A percentile compares a stretch with the other conserved stretches of the same genome.
phyloP scores from a whole-genome alignment of 1,284 basidiomycete genomes.

The Baeospora myosura region DNA sequence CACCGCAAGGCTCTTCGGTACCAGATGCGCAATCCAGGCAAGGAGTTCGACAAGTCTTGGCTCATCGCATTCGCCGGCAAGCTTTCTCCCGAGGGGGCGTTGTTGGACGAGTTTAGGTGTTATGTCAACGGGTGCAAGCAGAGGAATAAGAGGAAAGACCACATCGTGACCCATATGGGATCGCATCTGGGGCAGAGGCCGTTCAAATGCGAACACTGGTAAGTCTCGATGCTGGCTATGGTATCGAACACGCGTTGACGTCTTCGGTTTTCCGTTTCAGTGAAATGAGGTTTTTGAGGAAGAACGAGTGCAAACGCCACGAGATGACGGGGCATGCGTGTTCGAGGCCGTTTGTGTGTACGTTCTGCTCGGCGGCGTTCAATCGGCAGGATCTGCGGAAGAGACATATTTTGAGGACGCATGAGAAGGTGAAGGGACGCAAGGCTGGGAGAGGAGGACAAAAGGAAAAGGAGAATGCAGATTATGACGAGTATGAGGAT shows the following conservation, averaged over 20 bases:
- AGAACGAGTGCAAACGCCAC: constrained; percentile 69
- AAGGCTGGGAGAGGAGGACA: too few relatives aligned
- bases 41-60: constrained; percentile 55
- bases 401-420: too few relatives aligned
- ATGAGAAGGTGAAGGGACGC: too few relatives aligned
- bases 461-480: too few relatives aligned
- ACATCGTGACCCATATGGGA: constrained; percentile 64
- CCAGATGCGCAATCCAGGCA: constrained; percentile 40
- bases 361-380: constrained; percentile 46
- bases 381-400: constrained; percentile 62
- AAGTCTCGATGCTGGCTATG: constrained; percentile 21
- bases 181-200: constrained; percentile 62
- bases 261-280: too few relatives aligned
- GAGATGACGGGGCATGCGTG: constrained; percentile 57
- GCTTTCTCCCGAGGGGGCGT: constrained; percentile 47
- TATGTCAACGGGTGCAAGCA: constrained; percentile 57
- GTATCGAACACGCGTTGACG: too few relatives aligned
- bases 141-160: constrained; percentile 60
- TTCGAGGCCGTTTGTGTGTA: constrained; percentile 48
- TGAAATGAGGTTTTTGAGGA: constrained; percentile 63
- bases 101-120: constrained; percentile 54
- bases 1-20: constrained; percentile 47
- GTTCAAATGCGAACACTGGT: constrained; percentile 57
- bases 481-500: too few relatives aligned
- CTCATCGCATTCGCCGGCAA: constrained; percentile 58